A percentile compares a stretch with the other conserved stretches of the same genome.
Conservation (phyloP, 2,329 filamentous ascomycete genomes). For the Colletotrichum neosansevieriae region DNA sequence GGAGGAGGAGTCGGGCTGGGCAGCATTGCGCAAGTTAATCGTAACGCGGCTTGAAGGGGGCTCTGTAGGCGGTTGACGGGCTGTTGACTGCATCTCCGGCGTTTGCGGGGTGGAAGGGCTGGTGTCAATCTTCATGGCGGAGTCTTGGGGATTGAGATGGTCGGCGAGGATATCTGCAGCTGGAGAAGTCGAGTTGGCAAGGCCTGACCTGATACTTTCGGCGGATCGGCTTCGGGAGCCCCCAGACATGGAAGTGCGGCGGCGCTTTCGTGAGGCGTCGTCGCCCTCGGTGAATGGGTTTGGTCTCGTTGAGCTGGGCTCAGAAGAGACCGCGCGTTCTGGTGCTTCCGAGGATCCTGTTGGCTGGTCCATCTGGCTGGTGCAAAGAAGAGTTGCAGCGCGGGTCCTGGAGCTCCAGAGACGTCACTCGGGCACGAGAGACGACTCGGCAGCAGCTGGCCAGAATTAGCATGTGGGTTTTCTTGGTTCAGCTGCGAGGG, state of each 20-base stretch:
- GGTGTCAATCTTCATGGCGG: slow-evolving; percentile 57
- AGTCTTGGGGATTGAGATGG: slow-evolving; percentile 44
- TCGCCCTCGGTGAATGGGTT: slow-evolving; percentile 74
- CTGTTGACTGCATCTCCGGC: slow-evolving; percentile 51
- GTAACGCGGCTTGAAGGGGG: slow-evolving; percentile 70
- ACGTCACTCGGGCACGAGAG: slow-evolving; percentile 65
- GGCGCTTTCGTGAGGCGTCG: slow-evolving; percentile 69
- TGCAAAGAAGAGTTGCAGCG: slow-evolving; percentile 51
- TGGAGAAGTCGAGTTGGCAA: slow-evolving; percentile 49
- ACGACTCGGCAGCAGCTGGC: slow-evolving; percentile 65
- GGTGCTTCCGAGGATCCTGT: slow-evolving; percentile 62
- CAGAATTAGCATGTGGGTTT: slow-evolving; percentile 69
- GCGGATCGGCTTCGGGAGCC: slow-evolving; percentile 66
- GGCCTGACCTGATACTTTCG: slow-evolving; percentile 54
- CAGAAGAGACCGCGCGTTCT: slow-evolving; percentile 72
- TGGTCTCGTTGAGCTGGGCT: slow-evolving; percentile 71
- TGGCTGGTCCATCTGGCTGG: slow-evolving; percentile 67
- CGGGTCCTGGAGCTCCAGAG: slow-evolving; percentile 60
- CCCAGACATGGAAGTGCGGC: slow-evolving; percentile 66
- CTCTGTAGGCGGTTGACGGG: slow-evolving; percentile 51
- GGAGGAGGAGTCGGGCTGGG: slow-evolving; percentile 55
- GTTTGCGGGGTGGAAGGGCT: slow-evolving; percentile 57
- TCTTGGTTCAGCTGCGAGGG: slow-evolving; percentile 38
- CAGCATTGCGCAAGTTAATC: slow-evolving; percentile 67
- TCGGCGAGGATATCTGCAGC: slow-evolving; percentile 45